Base-by-base conservation (phyloP, 345 rosid genomes). In the Salix viminalis region DNA sequence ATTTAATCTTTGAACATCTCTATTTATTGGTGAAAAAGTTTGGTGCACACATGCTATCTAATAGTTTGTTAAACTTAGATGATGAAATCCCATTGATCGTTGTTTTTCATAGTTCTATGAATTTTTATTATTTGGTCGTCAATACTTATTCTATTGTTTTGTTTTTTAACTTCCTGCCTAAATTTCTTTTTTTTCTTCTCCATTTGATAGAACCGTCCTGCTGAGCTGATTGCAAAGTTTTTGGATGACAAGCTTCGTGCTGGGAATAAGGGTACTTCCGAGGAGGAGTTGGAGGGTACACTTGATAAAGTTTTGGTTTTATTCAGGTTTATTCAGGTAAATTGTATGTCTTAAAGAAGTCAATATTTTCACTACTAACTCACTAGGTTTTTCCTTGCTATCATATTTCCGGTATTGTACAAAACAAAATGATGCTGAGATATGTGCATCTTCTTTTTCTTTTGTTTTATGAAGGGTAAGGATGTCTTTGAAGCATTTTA, bases 191-290 rank as follows among this genome's bases (percentile, higher is more conserved):
- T 69, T 75, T 4, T 34, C 36, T 4, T 76, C 80, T 56, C 21
- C 66, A 24, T 82, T 80, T 78, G 76, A 84, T 81, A 96, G 99
- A 96, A 96, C 83, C 97, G 98, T 61, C 94, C 98, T 70, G 98
- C 99, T 65, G 99, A 96, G 87, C 86, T 96, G 82, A 96, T 96
- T 61, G 98, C 99, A 15, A 96, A 96, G 85, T 96, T 93, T 86
- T 85, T 93, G 89, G 99, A 96, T 78, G 99, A 93, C 79, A 96
- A 96, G 85, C 94, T 96, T 77, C 99, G 98, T 80, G 98, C 99
- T 86, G 98, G 99, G 72, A 96, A 96, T 80, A 96, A 96, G 89
- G 98, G 97, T 83, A 93, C 97, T 74, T 93, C 99, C 24, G 99
- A 96, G 89, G 99, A 96, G 90, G 99, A 96, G 84, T 87, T 93